Percentiles rank a stretch among this genome's conserved stretches.
Evolutionary conservation across 2,329 filamentous ascomycete species (phyloP).

Genomic region (Fusarium euwallaceae): DNA sequence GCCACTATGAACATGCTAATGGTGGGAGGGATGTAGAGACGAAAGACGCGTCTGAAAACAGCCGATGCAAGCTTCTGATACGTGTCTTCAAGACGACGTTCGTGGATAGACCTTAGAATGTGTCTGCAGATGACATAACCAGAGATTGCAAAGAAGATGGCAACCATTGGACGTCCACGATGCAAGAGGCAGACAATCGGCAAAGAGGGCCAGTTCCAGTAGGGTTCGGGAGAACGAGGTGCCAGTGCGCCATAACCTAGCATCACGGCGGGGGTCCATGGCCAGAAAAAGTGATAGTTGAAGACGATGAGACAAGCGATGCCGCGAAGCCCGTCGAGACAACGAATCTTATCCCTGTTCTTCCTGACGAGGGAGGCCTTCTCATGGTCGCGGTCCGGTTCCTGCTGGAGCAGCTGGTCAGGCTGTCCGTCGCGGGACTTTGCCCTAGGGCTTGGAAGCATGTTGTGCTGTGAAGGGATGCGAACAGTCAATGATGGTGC

Average conservation of each 20-base stretch:
- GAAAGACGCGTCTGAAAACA: slow-evolving; percentile 55
- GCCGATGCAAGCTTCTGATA: slow-evolving; percentile 55
- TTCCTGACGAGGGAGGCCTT: slow-evolving; percentile 27
- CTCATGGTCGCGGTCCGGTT: slow-evolving; percentile 1
- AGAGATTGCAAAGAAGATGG: slow-evolving; percentile 60
- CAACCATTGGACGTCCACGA: slow-evolving; percentile 57
- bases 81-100: slow-evolving; percentile 52
- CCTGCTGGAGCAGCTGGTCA: not conserved
- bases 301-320: slow-evolving; percentile 58
- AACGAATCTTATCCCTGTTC: slow-evolving; percentile 53
- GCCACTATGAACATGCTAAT: slow-evolving; percentile 58
- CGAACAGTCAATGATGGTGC: not conserved
- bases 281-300: slow-evolving; percentile 59
- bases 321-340: slow-evolving; percentile 57
- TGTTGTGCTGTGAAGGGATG: not conserved
- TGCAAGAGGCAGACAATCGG: slow-evolving; percentile 58
- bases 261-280: slow-evolving; percentile 57
- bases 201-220: slow-evolving; percentile 49
- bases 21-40: slow-evolving; percentile 56
- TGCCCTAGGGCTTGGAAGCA: not conserved
- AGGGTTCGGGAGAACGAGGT: slow-evolving; percentile 52
- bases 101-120: slow-evolving; percentile 53
- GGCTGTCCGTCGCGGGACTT: not conserved
- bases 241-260: slow-evolving; percentile 55
- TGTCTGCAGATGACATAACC: slow-evolving; percentile 58